Percentiles rank a stretch among this genome's conserved stretches.
These are phyloP conservation scores for Alternaria ethzedia DNA, from an alignment of 2,329 filamentous ascomycete species.

Conservation along the genomic window DNA sequence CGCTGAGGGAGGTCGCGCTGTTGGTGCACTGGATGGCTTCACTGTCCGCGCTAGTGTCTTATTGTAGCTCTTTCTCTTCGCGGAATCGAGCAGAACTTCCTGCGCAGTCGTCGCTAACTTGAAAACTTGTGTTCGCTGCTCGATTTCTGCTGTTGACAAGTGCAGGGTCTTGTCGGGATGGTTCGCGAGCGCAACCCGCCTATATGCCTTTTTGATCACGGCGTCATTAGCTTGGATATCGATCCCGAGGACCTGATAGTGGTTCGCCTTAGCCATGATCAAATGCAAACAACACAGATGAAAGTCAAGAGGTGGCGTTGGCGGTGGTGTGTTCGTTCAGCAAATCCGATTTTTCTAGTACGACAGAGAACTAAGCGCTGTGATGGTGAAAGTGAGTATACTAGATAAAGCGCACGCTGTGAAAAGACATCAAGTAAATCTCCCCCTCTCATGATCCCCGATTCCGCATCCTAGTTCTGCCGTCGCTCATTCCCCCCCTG, in stretches of 20 bases:
- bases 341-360: not conserved
- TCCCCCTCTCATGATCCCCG: not conserved
- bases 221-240: not conserved
- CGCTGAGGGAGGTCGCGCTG: not conserved
- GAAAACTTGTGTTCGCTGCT: not conserved
- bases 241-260: slow-evolving; percentile 8
- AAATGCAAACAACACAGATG: too few species aligned
- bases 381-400: not conserved
- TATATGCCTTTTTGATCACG: slow-evolving; percentile 9
- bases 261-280: not conserved
- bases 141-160: not conserved
- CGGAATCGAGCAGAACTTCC: not conserved
- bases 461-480: not conserved
- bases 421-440: not conserved
- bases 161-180: slow-evolving; percentile 15
- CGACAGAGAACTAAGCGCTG: not conserved
- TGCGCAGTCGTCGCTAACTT: slow-evolving; percentile 6
- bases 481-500: too few species aligned
- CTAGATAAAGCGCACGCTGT: not conserved
- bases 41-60: not conserved
- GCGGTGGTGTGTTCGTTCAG: not conserved
- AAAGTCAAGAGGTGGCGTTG: not conserved
- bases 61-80: not conserved
- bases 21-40: not conserved
- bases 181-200: not conserved